Evolutionary conservation across 495 filamentous ascomycete genomes (phyloP).

Genomic region (Polyplosphaeria fusca): DNA sequence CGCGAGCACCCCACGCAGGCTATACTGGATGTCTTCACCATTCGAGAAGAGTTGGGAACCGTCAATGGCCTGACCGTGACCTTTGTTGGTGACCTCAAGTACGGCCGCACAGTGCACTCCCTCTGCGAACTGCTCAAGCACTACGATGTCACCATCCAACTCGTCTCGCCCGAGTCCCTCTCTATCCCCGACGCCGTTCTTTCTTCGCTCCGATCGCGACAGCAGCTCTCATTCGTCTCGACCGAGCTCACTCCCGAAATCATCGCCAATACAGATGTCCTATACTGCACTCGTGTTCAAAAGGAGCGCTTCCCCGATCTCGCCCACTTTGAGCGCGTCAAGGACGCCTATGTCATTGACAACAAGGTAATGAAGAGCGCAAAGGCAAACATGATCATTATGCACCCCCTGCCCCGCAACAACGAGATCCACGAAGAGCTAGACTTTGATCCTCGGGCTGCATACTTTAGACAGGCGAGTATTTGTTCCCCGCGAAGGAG

Average conservation of each 20-base stretch:
- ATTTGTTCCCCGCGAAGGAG: no score
- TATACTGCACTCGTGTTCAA: conserved; percentile 95
- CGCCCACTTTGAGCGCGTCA: conserved; percentile 76
- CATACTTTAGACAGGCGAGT: conserved; percentile 98
- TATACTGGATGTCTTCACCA: conserved; percentile 97
- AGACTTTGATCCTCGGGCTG: conserved; percentile 92
- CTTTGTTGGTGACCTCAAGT: conserved; percentile 87
- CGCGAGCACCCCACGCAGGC: conserved; percentile 96
- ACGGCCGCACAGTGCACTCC: conserved; percentile 92
- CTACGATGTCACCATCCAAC: conserved; percentile 90
- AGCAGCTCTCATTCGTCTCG: conserved; percentile 70
- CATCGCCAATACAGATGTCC: conserved; percentile 75
- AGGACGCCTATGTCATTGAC: conserved; percentile 82
- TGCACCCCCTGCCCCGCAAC: conserved; percentile 94
- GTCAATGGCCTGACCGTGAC: conserved; percentile 93
- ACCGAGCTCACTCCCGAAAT: conserved; percentile 81
- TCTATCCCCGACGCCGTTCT: conserved; percentile 71
- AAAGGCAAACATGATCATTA: conserved; percentile 84
- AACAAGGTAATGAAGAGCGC: conserved; percentile 87
- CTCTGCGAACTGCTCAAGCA: conserved; percentile 87
- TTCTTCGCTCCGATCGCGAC: conserved; percentile 63
- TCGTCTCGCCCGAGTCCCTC: conserved; percentile 79
- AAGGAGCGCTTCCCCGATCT: conserved; percentile 86
- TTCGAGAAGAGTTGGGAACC: conserved; percentile 92
- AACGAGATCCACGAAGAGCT: conserved; percentile 91